Conservation (phyloP, 2,329 filamentous ascomycete species). For the Ophiosphaerella herpotricha region DNA sequence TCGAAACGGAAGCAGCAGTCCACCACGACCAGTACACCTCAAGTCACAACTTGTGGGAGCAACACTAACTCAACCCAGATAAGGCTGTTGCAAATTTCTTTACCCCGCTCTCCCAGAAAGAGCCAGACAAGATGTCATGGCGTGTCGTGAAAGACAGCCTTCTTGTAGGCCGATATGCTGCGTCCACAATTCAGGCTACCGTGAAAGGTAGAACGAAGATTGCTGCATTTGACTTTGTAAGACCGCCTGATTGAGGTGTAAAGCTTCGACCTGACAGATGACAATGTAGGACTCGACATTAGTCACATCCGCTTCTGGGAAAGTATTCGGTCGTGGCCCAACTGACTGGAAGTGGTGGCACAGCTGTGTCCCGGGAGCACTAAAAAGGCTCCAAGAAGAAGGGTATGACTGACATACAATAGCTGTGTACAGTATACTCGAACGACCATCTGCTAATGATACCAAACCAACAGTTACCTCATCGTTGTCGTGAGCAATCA, state of each 20-base stretch:
- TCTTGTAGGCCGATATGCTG: slow-evolving; percentile 73
- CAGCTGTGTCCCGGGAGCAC: slow-evolving; percentile 65
- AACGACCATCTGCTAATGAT: slow-evolving; percentile 9
- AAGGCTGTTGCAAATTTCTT: slow-evolving; percentile 82
- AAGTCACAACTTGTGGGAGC: neutral
- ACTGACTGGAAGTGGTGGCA: slow-evolving; percentile 97
- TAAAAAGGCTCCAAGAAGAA: slow-evolving; percentile 72
- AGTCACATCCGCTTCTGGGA: slow-evolving; percentile 78
- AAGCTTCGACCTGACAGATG: slow-evolving; percentile 7
- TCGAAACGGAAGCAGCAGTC: slow-evolving; percentile 60
- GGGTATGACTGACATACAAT: slow-evolving; percentile 55
- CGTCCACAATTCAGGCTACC: slow-evolving; percentile 28
- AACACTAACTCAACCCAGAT: slow-evolving; percentile 52
- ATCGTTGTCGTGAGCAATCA: slow-evolving; percentile 89
- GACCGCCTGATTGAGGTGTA: slow-evolving; percentile 4
- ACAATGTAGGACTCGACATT: slow-evolving; percentile 77
- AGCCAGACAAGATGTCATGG: slow-evolving; percentile 77
- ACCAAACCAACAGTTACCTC: slow-evolving; percentile 62
- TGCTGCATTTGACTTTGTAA: slow-evolving; percentile 48
- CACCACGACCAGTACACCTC: slow-evolving; percentile 58
- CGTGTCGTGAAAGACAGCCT: slow-evolving; percentile 68
- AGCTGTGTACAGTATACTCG: neutral
- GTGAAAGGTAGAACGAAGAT: slow-evolving; percentile 32
- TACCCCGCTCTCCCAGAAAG: slow-evolving; percentile 82
- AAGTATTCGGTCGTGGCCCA: slow-evolving; percentile 71